Base-by-base conservation (phyloP, 441 rosid genomes). In the Populus hybrid region DNA sequence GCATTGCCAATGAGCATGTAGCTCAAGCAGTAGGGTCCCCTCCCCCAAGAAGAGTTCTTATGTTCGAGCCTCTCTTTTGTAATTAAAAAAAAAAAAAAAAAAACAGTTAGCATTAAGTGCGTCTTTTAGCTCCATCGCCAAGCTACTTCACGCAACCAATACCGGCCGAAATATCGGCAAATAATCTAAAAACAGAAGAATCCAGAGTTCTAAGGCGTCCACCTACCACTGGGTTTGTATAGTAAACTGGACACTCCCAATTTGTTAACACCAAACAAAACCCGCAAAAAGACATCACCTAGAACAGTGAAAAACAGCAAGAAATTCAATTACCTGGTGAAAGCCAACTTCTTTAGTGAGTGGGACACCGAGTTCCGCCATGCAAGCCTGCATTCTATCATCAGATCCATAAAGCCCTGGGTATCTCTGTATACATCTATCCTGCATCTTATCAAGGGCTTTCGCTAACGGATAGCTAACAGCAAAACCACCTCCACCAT, bases 281-380 rank as follows among this genome's bases (percentile, higher is more conserved):
- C 20, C 14, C 1, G 14, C 2, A 70, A 8, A 6, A 6, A 70
- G 63, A 61, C 30, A 65, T 40, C 38, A 57, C 36, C 34, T 32
- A 20, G 2, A 20, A 20, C 18, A 23, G 16, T 5, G 6, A 69
- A 23, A 53, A 4, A 40, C 28, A 26, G 5, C 4, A 64, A 11
- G 23, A 70, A 77, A 74, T 50, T 68, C 23, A 24, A 32, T 66
- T 70, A 95, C 99, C 99, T 95, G 99, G 88, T 95, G 97, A 79
- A 95, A 95, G 6, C 99, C 99, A 88, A 85, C 86, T 90, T 95
- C 97, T 75, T 90, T 94, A 74, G 97, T 94, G 92, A 95, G 99
- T 71, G 99, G 99, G 71, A 95, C 98, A 71, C 99, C 99, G 89
- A 95, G 95, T 89, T 95, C 99, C 0, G 99, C 98, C 99, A 95